Percentiles rank a stretch among this genome's conserved stretches.
These are phyloP conservation scores for Colletotrichum sp. DNA, from an alignment of 2,329 filamentous ascomycete genomes.

Conservation along the genomic window DNA sequence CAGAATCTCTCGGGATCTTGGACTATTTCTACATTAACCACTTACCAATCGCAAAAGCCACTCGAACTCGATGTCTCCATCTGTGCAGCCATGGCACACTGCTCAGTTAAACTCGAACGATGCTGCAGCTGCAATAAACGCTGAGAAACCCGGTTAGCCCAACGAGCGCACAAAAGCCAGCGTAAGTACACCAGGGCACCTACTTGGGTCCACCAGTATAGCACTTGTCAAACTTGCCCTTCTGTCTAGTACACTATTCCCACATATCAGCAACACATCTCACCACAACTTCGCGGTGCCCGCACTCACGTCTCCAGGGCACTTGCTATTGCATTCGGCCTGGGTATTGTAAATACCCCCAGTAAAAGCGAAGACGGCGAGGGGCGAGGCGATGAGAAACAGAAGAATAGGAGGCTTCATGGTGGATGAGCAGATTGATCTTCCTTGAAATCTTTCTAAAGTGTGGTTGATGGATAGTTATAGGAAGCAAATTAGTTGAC, in stretches of 20 bases:
- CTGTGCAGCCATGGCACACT: not conserved
- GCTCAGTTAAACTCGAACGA: too few relatives aligned
- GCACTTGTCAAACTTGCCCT: not conserved
- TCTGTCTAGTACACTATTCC: not conserved
- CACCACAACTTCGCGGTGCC: not conserved
- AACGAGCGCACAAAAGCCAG: rapidly evolving
- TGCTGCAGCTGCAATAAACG: not conserved
- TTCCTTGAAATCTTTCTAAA: not conserved
- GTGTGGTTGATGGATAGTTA: rapidly evolving
- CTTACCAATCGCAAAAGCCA: too few relatives aligned
- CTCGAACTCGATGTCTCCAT: not conserved
- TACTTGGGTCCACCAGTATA: too few relatives aligned
- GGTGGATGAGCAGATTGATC: not conserved
- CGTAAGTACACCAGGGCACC: not conserved
- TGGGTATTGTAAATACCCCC: rapidly evolving
- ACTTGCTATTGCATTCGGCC: not conserved
- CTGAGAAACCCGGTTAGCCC: not conserved
- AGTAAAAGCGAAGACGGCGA: not conserved
- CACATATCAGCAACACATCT: not conserved
- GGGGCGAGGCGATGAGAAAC: not conserved
- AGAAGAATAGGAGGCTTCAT: not conserved
- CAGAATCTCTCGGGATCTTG: not conserved
- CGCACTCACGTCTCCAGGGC: not conserved
- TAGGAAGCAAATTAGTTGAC: rapidly evolving
- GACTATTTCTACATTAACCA: not conserved